A percentile compares a stretch with the other conserved stretches of the same genome.
Evolutionary conservation across 148 eudicot species (phyloP).

Genomic region (Rhododendron mucronatum): DNA sequence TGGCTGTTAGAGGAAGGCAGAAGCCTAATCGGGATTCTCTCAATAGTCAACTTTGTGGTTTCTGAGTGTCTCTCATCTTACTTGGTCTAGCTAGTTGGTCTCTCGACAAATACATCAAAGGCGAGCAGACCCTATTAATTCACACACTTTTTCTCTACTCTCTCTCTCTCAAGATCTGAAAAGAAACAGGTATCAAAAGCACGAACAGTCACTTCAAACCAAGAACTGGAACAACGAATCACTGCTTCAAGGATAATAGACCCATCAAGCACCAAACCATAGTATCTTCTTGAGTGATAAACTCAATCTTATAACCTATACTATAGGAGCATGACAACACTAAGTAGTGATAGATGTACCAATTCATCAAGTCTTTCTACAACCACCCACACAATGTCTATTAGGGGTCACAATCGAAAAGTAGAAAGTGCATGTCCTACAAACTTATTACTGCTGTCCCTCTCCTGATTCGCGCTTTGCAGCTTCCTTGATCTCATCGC

Average conservation of each 20-base stretch:
- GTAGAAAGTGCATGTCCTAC: constrained; percentile 11
- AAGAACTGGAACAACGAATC: neutral
- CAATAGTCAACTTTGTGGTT: constrained; percentile 43
- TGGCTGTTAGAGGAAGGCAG: constrained; percentile 54
- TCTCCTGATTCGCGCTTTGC: constrained; percentile 33
- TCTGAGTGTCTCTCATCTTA: constrained; percentile 23
- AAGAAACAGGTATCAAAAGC: neutral
- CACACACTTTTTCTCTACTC: no score
- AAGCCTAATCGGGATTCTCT: constrained; percentile 46
- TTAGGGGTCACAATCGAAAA: neutral
- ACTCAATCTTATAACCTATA: constrained; percentile 12
- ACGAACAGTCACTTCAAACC: neutral
- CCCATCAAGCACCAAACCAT: neutral
- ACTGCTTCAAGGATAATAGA: neutral
- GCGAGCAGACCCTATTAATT: constrained; percentile 58
- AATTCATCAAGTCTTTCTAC: constrained; percentile 3
- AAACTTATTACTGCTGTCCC: constrained; percentile 19
- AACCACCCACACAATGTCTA: constrained; percentile 12
- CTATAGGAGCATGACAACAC: constrained; percentile 4
- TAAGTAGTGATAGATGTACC: constrained; percentile 6
- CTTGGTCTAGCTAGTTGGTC: constrained; percentile 70
- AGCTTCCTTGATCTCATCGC: constrained; percentile 64
- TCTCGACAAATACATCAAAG: constrained; percentile 64
- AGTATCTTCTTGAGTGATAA: neutral
- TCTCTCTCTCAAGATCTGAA: neutral